Conservation (phyloP, 202 grass and related monocot genomes). For the Zoysia matrella region DNA sequence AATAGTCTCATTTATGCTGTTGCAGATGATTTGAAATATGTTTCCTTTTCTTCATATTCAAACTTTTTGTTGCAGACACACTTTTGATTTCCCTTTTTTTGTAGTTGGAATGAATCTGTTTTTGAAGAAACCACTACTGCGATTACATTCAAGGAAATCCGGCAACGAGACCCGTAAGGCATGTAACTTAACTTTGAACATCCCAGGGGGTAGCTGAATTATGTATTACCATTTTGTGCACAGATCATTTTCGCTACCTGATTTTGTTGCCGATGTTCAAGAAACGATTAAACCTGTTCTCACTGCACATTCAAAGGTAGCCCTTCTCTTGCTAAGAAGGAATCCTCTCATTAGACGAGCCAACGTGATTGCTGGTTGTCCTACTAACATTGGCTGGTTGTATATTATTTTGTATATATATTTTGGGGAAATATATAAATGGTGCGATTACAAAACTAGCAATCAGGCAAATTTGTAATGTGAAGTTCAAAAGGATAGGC, state of each 20-base stretch:
- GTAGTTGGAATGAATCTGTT: slow-evolving; percentile 94
- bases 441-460: background rate
- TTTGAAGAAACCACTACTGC: slow-evolving; percentile 91
- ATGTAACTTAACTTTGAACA: slow-evolving; percentile 38
- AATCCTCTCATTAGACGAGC: background rate
- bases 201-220: slow-evolving; percentile 31
- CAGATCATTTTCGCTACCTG: slow-evolving; percentile 91
- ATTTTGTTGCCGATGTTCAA: slow-evolving; percentile 90
- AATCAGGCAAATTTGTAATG: slow-evolving; percentile 11
- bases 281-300: slow-evolving; percentile 92
- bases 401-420: background rate
- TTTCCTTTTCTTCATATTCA: slow-evolving; percentile 19
- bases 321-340: slow-evolving; percentile 10
- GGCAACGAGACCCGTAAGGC: slow-evolving; percentile 88
- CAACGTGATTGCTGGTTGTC: background rate
- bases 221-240: slow-evolving; percentile 27
- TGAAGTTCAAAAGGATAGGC: slow-evolving; percentile 10
- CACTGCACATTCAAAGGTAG: slow-evolving; percentile 84
- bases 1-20: slow-evolving; percentile 7
- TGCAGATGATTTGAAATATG: slow-evolving; percentile 11
- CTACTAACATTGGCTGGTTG: background rate
- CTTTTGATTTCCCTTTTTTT: slow-evolving; percentile 24
- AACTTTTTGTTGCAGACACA: slow-evolving; percentile 14
- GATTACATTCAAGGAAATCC: slow-evolving; percentile 88
- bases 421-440: background rate